These are phyloP conservation scores for Lichtheimia ornata DNA, from an alignment of 371 early-diverging fungal species.

Conservation along the genomic window DNA sequence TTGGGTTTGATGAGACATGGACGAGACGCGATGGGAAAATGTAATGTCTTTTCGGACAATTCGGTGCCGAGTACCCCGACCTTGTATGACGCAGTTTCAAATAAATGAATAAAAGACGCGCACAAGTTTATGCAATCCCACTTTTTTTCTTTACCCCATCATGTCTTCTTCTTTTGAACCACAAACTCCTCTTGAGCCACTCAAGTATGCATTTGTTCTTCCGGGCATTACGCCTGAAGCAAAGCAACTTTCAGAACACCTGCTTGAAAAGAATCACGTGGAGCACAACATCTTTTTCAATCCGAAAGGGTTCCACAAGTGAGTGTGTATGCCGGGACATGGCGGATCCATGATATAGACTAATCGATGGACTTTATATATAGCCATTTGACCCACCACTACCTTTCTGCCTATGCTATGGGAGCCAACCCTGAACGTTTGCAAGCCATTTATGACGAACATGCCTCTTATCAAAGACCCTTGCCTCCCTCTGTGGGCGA, in stretches of 20 bases:
- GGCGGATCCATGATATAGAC: not conserved
- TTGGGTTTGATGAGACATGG: constrained; percentile 46
- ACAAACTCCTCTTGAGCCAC: constrained; percentile 14
- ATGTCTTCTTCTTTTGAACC: constrained; percentile 14
- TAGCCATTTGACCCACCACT: constrained; percentile 57
- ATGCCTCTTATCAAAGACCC: constrained; percentile 38
- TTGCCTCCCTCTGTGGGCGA: constrained; percentile 25
- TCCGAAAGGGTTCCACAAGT: constrained; percentile 48
- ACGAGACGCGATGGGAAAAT: not conserved
- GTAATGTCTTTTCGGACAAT: too few relatives aligned
- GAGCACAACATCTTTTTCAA: constrained; percentile 49
- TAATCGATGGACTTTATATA: not conserved
- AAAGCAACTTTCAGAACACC: constrained; percentile 25
- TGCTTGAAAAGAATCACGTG: constrained; percentile 37
- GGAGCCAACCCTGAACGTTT: constrained; percentile 53
- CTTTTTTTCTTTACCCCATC: not conserved
- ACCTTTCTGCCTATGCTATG: constrained; percentile 57
- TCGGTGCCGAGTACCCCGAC: too few relatives aligned
- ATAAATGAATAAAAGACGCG: too few relatives aligned
- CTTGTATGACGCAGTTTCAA: too few relatives aligned
- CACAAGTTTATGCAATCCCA: too few relatives aligned
- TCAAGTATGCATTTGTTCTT: constrained; percentile 21
- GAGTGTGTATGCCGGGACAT: constrained; percentile 3
- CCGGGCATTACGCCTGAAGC: constrained; percentile 42
- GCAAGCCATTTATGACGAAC: constrained; percentile 50